These are phyloP conservation scores for Carallia brachiata DNA, from an alignment of 345 rosid species.

Conservation along the genomic window DNA sequence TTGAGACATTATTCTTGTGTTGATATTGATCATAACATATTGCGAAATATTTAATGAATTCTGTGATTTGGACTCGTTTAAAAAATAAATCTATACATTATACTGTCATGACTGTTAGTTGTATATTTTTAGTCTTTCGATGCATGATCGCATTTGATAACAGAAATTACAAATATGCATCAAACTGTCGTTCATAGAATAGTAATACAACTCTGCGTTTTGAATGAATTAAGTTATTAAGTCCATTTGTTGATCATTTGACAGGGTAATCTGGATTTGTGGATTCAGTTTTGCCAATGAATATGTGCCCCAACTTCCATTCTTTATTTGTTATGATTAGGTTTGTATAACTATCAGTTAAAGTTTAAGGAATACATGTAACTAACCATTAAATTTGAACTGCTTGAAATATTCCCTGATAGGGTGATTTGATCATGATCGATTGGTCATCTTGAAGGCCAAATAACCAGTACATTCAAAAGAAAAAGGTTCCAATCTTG, in stretches of 20 bases:
- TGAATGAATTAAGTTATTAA: too few species aligned
- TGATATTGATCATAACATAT: too few species aligned
- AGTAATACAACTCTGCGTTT: too few species aligned
- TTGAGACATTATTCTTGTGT: too few species aligned
- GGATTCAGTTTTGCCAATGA: constrained; percentile 14
- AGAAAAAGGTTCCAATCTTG: background rate
- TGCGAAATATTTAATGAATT: background rate
- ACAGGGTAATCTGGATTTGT: constrained; percentile 18
- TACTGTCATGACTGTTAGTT: background rate
- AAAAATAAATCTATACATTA: background rate
- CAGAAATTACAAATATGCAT: too few species aligned
- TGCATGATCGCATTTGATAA: too few species aligned
- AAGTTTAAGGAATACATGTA: constrained; percentile 1
- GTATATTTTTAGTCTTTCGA: too few species aligned
- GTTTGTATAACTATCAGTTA: constrained; percentile 13
- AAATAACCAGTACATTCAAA: background rate
- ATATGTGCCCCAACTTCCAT: constrained; percentile 14
- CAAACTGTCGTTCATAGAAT: too few species aligned
- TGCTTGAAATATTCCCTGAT: background rate
- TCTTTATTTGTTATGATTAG: constrained; percentile 15
- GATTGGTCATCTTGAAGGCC: constrained; percentile 6
- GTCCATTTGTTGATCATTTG: constrained; percentile 1
- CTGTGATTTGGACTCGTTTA: background rate
- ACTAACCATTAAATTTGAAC: background rate
- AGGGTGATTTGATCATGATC: constrained; percentile 6